Percentiles rank a stretch among this genome's conserved stretches.
These are phyloP conservation scores for Talaromyces pinophilus DNA, from an alignment of 2,329 filamentous ascomycete species.

Conservation along the genomic window DNA sequence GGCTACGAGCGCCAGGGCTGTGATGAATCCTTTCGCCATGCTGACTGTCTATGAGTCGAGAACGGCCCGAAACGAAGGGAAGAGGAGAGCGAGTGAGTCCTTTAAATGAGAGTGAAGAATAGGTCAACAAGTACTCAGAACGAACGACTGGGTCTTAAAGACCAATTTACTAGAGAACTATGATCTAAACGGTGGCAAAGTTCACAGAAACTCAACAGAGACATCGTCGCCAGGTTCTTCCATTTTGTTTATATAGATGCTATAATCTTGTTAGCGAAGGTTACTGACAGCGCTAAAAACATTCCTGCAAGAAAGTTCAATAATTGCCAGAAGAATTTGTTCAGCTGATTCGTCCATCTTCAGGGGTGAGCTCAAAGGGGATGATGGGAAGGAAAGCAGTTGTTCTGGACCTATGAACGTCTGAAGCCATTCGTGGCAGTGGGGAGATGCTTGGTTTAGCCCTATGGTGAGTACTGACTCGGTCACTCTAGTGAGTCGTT, in stretches of 20 bases:
- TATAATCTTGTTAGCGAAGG: not conserved
- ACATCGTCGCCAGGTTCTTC: not conserved
- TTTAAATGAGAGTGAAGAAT: not conserved
- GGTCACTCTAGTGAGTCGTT: not conserved
- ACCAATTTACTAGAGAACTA: not conserved
- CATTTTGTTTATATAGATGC: not conserved
- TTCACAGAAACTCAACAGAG: not conserved
- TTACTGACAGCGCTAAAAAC: not conserved
- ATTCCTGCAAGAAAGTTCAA: not conserved
- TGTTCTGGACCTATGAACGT: not conserved
- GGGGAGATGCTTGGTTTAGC: not conserved
- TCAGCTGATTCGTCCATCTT: constrained; percentile 3
- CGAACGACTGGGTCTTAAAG: constrained; percentile 10
- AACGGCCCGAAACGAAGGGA: not conserved
- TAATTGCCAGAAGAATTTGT: not conserved
- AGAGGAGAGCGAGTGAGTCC: constrained; percentile 3
- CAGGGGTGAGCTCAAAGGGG: not conserved
- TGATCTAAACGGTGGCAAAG: not conserved
- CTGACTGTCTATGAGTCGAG: not conserved
- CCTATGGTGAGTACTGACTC: not conserved
- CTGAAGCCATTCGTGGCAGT: not conserved
- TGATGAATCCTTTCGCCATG: constrained; percentile 1
- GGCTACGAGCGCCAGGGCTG: constrained; percentile 2
- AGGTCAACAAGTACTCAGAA: not conserved
- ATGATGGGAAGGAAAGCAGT: not conserved